These are phyloP conservation scores for Suhomyces vadensis DNA, from an alignment of 805 yeast species.

Conservation along the genomic window DNA sequence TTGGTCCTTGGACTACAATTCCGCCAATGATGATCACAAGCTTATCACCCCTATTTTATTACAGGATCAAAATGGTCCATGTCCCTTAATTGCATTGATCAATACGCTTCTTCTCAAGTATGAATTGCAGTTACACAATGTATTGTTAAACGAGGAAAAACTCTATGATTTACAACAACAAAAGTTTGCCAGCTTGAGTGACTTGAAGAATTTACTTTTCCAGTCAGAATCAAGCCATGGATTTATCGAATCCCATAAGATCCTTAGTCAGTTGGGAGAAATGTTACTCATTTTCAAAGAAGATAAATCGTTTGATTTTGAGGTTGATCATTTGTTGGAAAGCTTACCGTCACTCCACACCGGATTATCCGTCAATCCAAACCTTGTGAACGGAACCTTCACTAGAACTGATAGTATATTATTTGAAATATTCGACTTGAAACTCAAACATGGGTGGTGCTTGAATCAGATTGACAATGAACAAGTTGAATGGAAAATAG, in stretches of 20 bases:
- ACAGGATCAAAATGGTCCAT: constrained; percentile 85
- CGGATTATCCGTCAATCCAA: constrained; percentile 74
- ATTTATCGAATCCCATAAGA: constrained; percentile 28
- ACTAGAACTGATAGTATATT: constrained; percentile 49
- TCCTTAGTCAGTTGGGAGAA: constrained; percentile 55
- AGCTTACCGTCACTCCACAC: constrained; percentile 63
- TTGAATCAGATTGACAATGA: constrained; percentile 40
- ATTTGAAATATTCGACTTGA: constrained; percentile 59
- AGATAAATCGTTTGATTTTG: constrained; percentile 24
- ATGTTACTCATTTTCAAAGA: constrained; percentile 30
- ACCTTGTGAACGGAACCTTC: constrained; percentile 55
- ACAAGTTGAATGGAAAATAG: constrained; percentile 11
- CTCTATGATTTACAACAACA: constrained; percentile 6
- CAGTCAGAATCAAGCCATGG: constrained; percentile 14
- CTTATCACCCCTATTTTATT: constrained; percentile 57
- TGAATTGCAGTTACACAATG: constrained; percentile 29
- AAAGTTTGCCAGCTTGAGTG: constrained; percentile 16
- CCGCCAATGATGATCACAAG: constrained; percentile 25
- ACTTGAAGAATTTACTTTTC: constrained; percentile 19
- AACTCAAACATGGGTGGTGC: constrained; percentile 84
- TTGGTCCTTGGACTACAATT: constrained; percentile 29
- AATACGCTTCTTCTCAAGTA: constrained; percentile 63
- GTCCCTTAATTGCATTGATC: constrained; percentile 77
- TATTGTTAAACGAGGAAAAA: constrained; percentile 8
- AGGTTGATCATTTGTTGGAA: constrained; percentile 46